Evolutionary conservation across 192 early-diverging fungal species (phyloP), one percentile per base, ranked within the genome.

Genomic region (Coemansia sp.): DNA sequence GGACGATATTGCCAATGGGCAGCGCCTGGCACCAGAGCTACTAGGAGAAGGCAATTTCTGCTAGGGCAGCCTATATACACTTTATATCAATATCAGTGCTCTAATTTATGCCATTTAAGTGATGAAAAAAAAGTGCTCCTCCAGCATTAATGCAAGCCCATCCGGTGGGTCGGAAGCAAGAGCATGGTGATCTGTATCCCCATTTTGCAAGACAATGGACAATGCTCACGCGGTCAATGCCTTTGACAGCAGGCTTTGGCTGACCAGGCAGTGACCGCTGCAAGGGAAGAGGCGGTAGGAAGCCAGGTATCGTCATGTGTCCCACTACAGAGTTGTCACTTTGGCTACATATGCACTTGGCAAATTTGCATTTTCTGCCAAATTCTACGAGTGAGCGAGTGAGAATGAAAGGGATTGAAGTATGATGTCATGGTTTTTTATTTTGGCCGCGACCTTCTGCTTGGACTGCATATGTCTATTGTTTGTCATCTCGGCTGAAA

Each of bases 1-100:
- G n/a, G 70, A 78, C 51, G 74, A 86, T 38, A 78, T 86, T 64
- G 71, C 73, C 61, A 44, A 65, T 36, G 76, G 84, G 2, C 70
- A 66, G 27, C 70, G 71, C 24, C 42, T 62, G 5, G 79, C 79
- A 46, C 84, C 84, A 0, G 79, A 82, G 80, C 73, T 86, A 15
- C 13, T 76, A 16, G 83, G 83, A 9, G 20, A 65, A 27, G 57
- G 57, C 57, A 59, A 59, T 59, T 2, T 33, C 33, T 34, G 27
- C 33, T 59, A 59, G 15, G 20, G n/a, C 2, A 20, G 5, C 5
- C 15, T 34, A 36, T 36, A 36, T 66, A n/a, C 51, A 40, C 18
- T 55, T 22, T 55, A 31, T 67, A 22, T 55, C 40, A 8, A 49
- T 49, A 20, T 49, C 44, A 36, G 36, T 36, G 36, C 15, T 16